phyloP scores from a whole-genome alignment of 2,329 filamentous ascomycete species.

The Aspergillus fijiensis region DNA sequence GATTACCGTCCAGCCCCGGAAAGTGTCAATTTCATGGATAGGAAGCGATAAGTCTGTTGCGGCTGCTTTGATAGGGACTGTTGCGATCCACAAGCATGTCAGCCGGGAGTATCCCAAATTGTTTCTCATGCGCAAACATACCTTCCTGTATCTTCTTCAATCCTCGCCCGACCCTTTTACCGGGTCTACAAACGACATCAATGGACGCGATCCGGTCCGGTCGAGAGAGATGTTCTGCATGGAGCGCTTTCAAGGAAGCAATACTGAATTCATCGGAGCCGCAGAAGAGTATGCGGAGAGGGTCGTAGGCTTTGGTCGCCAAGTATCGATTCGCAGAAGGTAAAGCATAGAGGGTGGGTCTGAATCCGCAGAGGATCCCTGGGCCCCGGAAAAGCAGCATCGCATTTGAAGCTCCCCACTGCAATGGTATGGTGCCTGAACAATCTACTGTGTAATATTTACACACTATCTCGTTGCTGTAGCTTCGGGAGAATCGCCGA shows the following conservation, averaged over 20 bases:
- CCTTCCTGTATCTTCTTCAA: slow-evolving; percentile 67
- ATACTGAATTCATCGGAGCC: slow-evolving; percentile 91
- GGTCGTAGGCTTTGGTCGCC: slow-evolving; percentile 44
- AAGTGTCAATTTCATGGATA: slow-evolving; percentile 76
- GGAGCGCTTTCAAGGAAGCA: slow-evolving; percentile 68
- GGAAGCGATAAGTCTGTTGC: slow-evolving; percentile 64
- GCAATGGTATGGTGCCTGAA: background rate
- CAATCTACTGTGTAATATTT: background rate
- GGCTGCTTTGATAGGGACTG: slow-evolving; percentile 71
- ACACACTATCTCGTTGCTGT: slow-evolving; percentile 5
- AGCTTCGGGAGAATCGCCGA: slow-evolving; percentile 15
- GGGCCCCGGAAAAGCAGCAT: slow-evolving; percentile 30
- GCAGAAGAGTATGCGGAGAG: slow-evolving; percentile 86
- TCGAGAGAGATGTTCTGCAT: slow-evolving; percentile 56
- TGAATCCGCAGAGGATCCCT: slow-evolving; percentile 25
- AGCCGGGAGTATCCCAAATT: slow-evolving; percentile 3
- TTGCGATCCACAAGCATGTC: background rate
- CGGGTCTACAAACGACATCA: slow-evolving; percentile 79
- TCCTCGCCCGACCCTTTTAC: slow-evolving; percentile 75
- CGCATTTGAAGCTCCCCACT: slow-evolving; percentile 7
- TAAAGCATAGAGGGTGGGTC: slow-evolving; percentile 12
- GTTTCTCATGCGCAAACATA: slow-evolving; percentile 34
- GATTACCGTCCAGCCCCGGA: slow-evolving; percentile 74
- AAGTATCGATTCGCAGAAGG: slow-evolving; percentile 23
- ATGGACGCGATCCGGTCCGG: slow-evolving; percentile 67